Conservation (phyloP, 257 asterid genomes). For the Nicotiana tabacum region DNA sequence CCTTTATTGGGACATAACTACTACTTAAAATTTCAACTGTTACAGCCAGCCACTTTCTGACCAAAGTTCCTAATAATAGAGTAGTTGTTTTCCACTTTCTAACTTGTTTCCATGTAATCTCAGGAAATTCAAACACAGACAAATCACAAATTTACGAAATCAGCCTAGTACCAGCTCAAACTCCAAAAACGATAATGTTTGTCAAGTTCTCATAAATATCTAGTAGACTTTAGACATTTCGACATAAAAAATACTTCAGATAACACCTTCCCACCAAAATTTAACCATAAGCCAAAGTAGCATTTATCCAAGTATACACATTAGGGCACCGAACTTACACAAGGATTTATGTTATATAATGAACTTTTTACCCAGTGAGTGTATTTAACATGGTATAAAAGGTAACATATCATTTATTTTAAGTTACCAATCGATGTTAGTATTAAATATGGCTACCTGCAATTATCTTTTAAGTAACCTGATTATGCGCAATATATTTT, state of each 20-base stretch:
- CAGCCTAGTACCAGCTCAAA: constrained; percentile 2
- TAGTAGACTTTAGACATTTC: background rate
- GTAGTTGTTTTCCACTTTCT: background rate
- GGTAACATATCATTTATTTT: too few relatives aligned
- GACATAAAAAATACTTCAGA: background rate
- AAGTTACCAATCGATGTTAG: too few relatives aligned
- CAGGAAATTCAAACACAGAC: background rate
- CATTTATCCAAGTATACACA: constrained; percentile 1
- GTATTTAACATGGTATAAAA: too few relatives aligned
- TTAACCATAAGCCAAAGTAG: background rate
- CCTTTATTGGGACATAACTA: background rate
- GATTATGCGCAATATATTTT: too few relatives aligned
- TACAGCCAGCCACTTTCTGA: background rate
- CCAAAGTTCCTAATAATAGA: background rate
- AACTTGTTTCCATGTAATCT: background rate
- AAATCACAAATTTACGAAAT: constrained; percentile 2
- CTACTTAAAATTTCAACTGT: background rate
- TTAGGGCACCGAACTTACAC: background rate
- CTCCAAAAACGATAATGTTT: background rate
- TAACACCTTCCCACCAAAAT: background rate
- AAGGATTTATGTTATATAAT: too few relatives aligned
- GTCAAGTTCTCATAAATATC: background rate
- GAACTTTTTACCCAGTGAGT: too few relatives aligned
- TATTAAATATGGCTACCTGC: too few relatives aligned
- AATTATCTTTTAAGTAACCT: too few relatives aligned